Evolutionary conservation across 257 asterid genomes (phyloP).

Genomic region (Perilla frutescens): DNA sequence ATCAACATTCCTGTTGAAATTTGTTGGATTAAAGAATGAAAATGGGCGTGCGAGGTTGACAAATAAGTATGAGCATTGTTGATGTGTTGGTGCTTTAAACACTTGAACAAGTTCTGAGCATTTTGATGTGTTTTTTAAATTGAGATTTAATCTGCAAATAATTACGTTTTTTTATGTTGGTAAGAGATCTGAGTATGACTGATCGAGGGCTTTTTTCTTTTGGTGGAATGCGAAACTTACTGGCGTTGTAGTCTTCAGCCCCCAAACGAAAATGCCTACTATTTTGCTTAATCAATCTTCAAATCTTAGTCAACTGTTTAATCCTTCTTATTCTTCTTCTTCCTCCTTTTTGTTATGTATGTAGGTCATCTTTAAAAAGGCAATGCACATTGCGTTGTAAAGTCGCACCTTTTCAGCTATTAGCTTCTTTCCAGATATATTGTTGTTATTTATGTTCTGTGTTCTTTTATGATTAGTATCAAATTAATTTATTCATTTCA

Average conservation of each 20-base stretch:
- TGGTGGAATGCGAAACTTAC: constrained; percentile 14
- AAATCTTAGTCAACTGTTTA: not conserved
- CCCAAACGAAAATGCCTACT: constrained; percentile 20
- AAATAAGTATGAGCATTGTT: no score
- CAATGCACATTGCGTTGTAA: not conserved
- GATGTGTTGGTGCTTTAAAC: no score
- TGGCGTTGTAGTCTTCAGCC: constrained; percentile 3
- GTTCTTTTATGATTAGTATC: not conserved
- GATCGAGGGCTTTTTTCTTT: not conserved
- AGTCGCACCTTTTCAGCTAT: not conserved
- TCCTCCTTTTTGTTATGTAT: not conserved
- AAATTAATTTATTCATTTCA: constrained; percentile 28
- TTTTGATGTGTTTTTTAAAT: no score
- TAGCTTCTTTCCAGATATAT: not conserved
- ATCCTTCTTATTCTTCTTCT: not conserved
- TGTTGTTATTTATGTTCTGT: not conserved
- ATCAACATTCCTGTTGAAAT: no score
- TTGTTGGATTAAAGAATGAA: no score
- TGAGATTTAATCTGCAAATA: no score
- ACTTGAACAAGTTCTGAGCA: no score
- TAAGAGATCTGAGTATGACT: constrained; percentile 18
- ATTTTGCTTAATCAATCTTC: constrained; percentile 7
- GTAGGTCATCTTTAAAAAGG: not conserved
- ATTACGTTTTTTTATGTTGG: no score
- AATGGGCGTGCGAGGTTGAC: no score